Conservation (phyloP, 331 rosid species). For the Malus hybrid region DNA sequence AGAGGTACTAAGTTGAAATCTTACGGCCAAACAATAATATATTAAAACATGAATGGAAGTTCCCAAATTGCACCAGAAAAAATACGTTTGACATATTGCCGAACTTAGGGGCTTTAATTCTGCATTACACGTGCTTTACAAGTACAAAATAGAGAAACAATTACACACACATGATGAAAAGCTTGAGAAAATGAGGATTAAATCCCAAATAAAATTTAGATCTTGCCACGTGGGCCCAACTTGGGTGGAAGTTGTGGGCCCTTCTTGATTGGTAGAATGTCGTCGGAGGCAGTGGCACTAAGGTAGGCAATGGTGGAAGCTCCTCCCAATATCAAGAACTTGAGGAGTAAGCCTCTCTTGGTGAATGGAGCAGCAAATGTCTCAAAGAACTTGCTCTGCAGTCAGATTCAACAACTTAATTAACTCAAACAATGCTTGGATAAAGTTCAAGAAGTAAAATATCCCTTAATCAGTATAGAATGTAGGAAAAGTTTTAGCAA, state of each 20-base stretch:
- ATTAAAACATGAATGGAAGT: slow-evolving; percentile 1
- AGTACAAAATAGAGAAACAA: slow-evolving; percentile 19
- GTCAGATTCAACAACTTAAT: too few relatives aligned
- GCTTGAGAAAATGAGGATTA: background rate
- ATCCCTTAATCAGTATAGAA: too few relatives aligned
- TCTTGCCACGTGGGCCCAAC: slow-evolving; percentile 86
- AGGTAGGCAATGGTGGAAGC: slow-evolving; percentile 75
- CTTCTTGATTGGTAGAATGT: slow-evolving; percentile 82
- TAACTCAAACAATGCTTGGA: too few relatives aligned
- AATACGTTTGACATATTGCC: slow-evolving; percentile 19
- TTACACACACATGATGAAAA: slow-evolving; percentile 9
- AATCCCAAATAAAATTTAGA: slow-evolving; percentile 27
- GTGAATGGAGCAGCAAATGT: slow-evolving; percentile 97
- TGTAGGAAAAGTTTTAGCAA: too few relatives aligned
- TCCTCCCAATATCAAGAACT: slow-evolving; percentile 87
- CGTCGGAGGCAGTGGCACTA: slow-evolving; percentile 76
- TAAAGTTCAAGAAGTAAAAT: too few relatives aligned
- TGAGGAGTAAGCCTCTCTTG: slow-evolving; percentile 87
- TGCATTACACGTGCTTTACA: slow-evolving; percentile 40
- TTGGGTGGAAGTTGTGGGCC: slow-evolving; percentile 96
- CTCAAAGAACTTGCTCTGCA: slow-evolving; percentile 96
- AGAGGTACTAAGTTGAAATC: too few relatives aligned
- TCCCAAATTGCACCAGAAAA: background rate
- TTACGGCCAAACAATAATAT: too few relatives aligned
- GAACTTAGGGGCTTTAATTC: slow-evolving; percentile 14